Evolutionary conservation across 164 flowering plant species (phyloP).

Genomic region (Warburgia ugandensis): DNA sequence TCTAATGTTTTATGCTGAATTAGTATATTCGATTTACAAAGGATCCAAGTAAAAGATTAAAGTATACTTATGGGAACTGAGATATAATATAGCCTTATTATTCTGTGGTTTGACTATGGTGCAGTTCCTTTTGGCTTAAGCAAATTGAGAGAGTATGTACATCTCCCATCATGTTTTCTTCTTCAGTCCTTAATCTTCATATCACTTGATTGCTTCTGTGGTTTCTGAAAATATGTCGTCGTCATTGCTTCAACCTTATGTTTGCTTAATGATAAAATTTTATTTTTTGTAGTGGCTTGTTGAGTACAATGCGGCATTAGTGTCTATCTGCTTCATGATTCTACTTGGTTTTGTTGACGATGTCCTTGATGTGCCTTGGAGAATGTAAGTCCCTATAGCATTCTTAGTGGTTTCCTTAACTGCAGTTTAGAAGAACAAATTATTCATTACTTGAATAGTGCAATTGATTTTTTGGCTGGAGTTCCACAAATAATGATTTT

Average conservation of each 20-base stretch:
- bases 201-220: too few relatives aligned
- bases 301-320: constrained; percentile 91
- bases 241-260: too few relatives aligned
- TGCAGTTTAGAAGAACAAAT: background rate
- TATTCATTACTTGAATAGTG: too few relatives aligned
- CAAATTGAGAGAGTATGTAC: too few relatives aligned
- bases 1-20: too few relatives aligned
- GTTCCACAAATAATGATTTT: background rate
- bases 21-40: too few relatives aligned
- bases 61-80: too few relatives aligned
- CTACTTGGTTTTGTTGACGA: constrained; percentile 98
- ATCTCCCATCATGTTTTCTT: background rate
- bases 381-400: constrained; percentile 59
- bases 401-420: too few relatives aligned
- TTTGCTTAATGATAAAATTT: background rate
- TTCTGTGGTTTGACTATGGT: background rate
- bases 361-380: constrained; percentile 96
- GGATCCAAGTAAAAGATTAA: too few relatives aligned
- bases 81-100: too few relatives aligned
- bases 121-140: background rate
- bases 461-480: too few relatives aligned
- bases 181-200: background rate
- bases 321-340: constrained; percentile 83
- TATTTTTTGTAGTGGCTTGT: constrained; percentile 78
- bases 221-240: too few relatives aligned